A percentile compares a stretch with the other conserved stretches of the same genome.
These are phyloP conservation scores for Agrocybe pediades DNA, from an alignment of 768 basidiomycete species.

Conservation along the genomic window DNA sequence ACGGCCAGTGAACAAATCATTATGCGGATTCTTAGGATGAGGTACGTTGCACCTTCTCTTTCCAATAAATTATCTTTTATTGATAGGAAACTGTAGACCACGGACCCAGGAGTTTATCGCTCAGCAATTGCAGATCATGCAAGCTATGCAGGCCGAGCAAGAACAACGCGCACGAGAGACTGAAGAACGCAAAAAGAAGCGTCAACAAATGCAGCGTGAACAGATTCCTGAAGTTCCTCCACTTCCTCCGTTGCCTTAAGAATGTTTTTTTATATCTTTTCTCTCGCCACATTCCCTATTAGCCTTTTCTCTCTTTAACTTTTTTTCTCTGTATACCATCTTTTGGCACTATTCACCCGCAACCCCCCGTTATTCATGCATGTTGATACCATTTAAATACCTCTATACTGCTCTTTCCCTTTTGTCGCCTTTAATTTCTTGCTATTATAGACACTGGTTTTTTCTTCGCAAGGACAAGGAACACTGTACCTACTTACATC, in stretches of 20 bases:
- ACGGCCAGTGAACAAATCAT: constrained; percentile 86
- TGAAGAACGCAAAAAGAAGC: constrained; percentile 59
- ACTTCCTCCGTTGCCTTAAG: constrained; percentile 26
- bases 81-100: constrained; percentile 44
- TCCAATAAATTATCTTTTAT: constrained; percentile 5
- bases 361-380: neutral
- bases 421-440: neutral
- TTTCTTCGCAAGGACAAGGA: constrained; percentile 5
- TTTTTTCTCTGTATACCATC: neutral
- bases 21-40: constrained; percentile 93
- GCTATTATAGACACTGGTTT: neutral
- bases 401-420: constrained; percentile 2
- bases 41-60: constrained; percentile 44
- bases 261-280: neutral
- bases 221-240: constrained; percentile 41
- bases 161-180: constrained; percentile 68
- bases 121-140: constrained; percentile 83
- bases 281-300: neutral
- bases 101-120: constrained; percentile 85
- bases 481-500: constrained; percentile 2
- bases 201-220: constrained; percentile 37
- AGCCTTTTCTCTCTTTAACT: neutral
- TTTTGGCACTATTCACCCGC: neutral
- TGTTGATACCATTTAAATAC: constrained; percentile 12
- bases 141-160: constrained; percentile 81